These are phyloP conservation scores for Solanum dulcamara DNA, from an alignment of 257 asterid species.

Conservation along the genomic window DNA sequence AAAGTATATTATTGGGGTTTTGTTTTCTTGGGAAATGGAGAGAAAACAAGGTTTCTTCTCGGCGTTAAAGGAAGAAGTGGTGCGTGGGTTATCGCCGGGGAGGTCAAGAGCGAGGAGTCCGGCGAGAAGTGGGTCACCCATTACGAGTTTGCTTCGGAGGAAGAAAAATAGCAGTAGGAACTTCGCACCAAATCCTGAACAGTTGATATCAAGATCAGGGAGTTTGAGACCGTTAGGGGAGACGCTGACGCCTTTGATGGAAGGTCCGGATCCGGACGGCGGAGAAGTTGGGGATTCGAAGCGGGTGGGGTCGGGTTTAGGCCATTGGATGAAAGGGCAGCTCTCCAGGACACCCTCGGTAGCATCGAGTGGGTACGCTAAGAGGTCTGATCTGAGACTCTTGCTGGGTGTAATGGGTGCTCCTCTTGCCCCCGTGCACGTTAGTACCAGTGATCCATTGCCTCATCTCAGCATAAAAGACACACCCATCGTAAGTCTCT, in stretches of 20 bases:
- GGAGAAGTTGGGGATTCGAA: slow-evolving; percentile 50
- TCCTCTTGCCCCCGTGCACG: slow-evolving; percentile 91
- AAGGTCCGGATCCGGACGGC: slow-evolving; percentile 72
- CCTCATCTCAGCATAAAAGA: slow-evolving; percentile 94
- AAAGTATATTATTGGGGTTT: not conserved
- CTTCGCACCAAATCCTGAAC: slow-evolving; percentile 12
- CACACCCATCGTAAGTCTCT: slow-evolving; percentile 61
- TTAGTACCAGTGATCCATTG: slow-evolving; percentile 59
- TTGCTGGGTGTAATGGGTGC: slow-evolving; percentile 97
- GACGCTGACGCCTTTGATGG: slow-evolving; percentile 61
- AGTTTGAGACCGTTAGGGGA: slow-evolving; percentile 62
- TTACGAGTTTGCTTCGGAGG: slow-evolving; percentile 51
- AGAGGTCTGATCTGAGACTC: slow-evolving; percentile 78
- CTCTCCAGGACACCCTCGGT: slow-evolving; percentile 52
- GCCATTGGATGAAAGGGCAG: slow-evolving; percentile 69
- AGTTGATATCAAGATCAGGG: slow-evolving; percentile 51
- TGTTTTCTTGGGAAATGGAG: slow-evolving; percentile 36
- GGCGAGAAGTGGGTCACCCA: slow-evolving; percentile 59
- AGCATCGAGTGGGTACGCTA: slow-evolving; percentile 30
- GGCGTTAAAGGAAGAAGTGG: slow-evolving; percentile 75
- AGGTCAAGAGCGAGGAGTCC: slow-evolving; percentile 78
- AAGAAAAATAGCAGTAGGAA: slow-evolving; percentile 23
- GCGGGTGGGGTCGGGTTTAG: slow-evolving; percentile 50
- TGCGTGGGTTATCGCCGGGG: slow-evolving; percentile 76
- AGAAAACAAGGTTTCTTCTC: slow-evolving; percentile 85